Evolutionary conservation across 2,329 filamentous ascomycete genomes (phyloP), one percentile per base, ranked within the genome.

Genomic region (Xylaria polymorpha): DNA sequence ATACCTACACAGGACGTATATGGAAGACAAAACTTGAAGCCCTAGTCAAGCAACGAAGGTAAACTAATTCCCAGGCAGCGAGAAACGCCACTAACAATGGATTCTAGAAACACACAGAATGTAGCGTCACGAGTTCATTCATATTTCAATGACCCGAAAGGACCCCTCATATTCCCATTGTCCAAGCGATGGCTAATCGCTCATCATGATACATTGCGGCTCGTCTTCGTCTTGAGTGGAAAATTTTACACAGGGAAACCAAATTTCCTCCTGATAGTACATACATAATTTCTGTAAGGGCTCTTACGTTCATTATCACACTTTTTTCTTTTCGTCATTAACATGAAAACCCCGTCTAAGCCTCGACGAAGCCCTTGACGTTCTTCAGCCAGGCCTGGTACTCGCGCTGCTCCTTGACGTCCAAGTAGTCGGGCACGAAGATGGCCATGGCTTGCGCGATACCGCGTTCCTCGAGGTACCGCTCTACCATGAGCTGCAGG

Each of bases 331-430:
- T 58, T 66, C 43, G n/a, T 64, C 44, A 43, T 10, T 39, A 37
- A 9, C 39, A 37, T 48, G 41, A 43, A 12, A 66, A n/a, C 9
- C 10, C 15, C 20, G 57, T 50, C 81, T 85, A 94, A 70, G 90
- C 90, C 79, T 92, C 91, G 74, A 98, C 85, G 79, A 98, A 98
- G 72, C 83, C 85, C 89, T 95, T 96, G 82, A 98, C 88, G 79
- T 92, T 92, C 81, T 90, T 88, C 81, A 99, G 85, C 96, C 97
- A 99, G 74, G 87, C 85, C 71, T 97, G 85, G 82, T 99, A 99
- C 87, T 99, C 96, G 84, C 90, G 92, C 89, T 98, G 95, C 89
- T 99, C 96, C 91, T 99, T 99, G 83, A 92, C 89, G 80, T 98
- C 94, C 78, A 98, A 94, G 84, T 97, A 99, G 81, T 98, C 94